Conservation (phyloP, 1,284 basidiomycete species). For the Serendipita sp. region DNA sequence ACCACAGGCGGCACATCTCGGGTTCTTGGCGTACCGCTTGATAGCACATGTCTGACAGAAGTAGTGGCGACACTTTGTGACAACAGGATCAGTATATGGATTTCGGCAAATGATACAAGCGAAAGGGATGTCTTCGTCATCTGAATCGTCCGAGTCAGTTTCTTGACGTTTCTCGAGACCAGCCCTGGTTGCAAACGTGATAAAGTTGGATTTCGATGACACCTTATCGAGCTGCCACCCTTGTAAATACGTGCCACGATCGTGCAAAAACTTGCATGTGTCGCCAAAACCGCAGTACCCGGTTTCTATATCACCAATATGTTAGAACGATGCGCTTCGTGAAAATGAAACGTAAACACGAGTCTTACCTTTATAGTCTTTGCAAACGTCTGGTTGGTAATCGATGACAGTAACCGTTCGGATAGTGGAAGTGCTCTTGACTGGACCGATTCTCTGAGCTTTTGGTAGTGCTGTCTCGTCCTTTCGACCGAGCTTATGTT, state of each 20-base stretch:
- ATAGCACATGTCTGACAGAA: slow-evolving; percentile 92
- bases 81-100: slow-evolving; percentile 86
- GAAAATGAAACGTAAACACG: slow-evolving; percentile 10
- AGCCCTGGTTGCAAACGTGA: slow-evolving; percentile 24
- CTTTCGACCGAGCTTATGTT: slow-evolving; percentile 53
- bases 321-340: neutral
- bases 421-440: slow-evolving; percentile 69
- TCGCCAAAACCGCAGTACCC: slow-evolving; percentile 99
- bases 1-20: slow-evolving; percentile 92
- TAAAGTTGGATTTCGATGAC: slow-evolving; percentile 42
- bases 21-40: slow-evolving; percentile 83
- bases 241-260: slow-evolving; percentile 79
- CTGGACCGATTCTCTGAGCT: slow-evolving; percentile 81
- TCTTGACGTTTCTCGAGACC: slow-evolving; percentile 36
- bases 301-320: slow-evolving; percentile 49
- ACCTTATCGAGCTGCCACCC: slow-evolving; percentile 96
- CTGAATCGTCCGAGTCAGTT: slow-evolving; percentile 41
- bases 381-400: slow-evolving; percentile 98
- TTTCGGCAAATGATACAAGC: slow-evolving; percentile 94
- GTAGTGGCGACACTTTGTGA: slow-evolving; percentile 94
- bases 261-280: slow-evolving; percentile 92
- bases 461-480: slow-evolving; percentile 71
- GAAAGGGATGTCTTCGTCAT: slow-evolving; percentile 86
- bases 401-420: slow-evolving; percentile 90
- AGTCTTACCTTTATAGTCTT: slow-evolving; percentile 87